Base-by-base conservation (phyloP, 2,329 filamentous ascomycete species). In the Verticillium klebahnii region DNA sequence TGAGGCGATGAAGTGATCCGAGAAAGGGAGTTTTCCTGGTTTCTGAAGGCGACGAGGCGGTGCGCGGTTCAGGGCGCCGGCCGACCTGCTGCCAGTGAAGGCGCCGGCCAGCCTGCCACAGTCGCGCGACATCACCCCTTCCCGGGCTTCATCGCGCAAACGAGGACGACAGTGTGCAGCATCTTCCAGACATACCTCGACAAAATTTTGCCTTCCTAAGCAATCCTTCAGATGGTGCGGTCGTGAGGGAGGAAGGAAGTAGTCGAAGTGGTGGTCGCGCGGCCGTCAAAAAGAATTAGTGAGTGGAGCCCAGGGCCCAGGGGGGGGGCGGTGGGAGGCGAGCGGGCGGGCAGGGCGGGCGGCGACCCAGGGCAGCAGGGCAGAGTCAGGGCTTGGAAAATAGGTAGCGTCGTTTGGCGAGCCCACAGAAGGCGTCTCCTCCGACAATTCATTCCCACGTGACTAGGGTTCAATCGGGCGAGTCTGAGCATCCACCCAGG, bases 161-260 rank as follows among this genome's bases (percentile, higher is more conserved):
- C 45, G 45, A 50, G 45, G 45, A 50, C 45, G 45, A 50, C 45
- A 50, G 45, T 50, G 45, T 64, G 63, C 76, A 79, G 75, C 79
- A 82, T 82, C 79, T 76, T 76, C 77, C 75, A 80, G 79, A 85
- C 83, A 71, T 85, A 85, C 83, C 83, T 85, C 83, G 83, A 85
- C 83, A 85, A 83, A 69, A 70, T 77, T 82, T 80, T 85, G 83
- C 82, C 83, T 80, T 85, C 83, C 82, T 85, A 83, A 85, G 83
- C 82, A 85, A 72, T 80, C 81, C 76, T 77, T 82, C 77, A 82
- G 81, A 84, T 82, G 78, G 75, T 77, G 76, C 73, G 74, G 70
- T 68, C 45, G 58, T 39, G 56, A 58, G 34, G 23, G 37, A 40
- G 52, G 52, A 55, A 14, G 32, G 54, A 56, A 34, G 14, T 29